These are phyloP conservation scores for Paulownia fortunei DNA, from an alignment of 257 asterid genomes.

Conservation along the genomic window DNA sequence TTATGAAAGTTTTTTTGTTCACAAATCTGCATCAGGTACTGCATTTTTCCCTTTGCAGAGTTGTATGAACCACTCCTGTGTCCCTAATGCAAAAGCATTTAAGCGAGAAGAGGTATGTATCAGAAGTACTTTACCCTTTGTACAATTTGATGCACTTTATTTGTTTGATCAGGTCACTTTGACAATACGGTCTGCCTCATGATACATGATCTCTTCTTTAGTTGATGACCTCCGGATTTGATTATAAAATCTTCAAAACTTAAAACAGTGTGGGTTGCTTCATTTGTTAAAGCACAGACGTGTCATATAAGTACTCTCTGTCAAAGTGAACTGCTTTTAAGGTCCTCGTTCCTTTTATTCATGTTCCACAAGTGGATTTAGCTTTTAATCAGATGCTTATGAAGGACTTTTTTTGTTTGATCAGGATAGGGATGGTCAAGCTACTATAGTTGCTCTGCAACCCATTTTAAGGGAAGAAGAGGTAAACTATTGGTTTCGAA, in stretches of 20 bases:
- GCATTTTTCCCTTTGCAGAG: constrained; percentile 94
- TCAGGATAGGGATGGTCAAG: constrained; percentile 91
- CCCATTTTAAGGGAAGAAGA: constrained; percentile 79
- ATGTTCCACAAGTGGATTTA: not conserved
- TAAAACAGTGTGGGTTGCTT: not conserved
- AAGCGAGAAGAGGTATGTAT: constrained; percentile 83
- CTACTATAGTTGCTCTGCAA: constrained; percentile 66
- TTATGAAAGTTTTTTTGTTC: not conserved
- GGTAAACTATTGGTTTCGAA: constrained; percentile 43
- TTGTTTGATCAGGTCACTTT: not conserved
- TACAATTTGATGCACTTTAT: not conserved
- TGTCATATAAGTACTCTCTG: too few relatives aligned
- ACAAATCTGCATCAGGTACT: constrained; percentile 63
- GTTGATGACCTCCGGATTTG: constrained; percentile 4
- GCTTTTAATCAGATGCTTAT: constrained; percentile 1
- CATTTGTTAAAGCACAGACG: not conserved
- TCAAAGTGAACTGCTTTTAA: not conserved
- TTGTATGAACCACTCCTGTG: constrained; percentile 92
- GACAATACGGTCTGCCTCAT: not conserved
- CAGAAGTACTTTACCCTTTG: not conserved
- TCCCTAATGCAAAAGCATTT: constrained; percentile 90
- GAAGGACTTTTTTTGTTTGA: constrained; percentile 21
- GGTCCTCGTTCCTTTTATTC: not conserved
- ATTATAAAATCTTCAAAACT: not conserved
- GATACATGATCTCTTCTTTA: not conserved